phyloP scores from a whole-genome alignment of 345 rosid species.

The Rubroshorea leprosula region DNA sequence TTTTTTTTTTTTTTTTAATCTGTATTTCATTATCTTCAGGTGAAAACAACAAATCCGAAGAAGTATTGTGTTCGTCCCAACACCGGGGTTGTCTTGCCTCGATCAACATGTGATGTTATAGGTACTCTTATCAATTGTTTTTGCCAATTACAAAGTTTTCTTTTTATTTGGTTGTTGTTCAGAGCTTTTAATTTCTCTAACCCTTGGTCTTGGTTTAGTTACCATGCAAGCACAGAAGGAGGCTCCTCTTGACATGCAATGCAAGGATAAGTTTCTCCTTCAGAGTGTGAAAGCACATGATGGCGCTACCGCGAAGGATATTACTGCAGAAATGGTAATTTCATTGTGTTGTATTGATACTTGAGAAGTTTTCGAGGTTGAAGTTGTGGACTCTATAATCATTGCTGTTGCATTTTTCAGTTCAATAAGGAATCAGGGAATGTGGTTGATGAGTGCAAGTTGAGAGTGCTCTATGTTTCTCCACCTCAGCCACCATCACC shows the following conservation, averaged over 20 bases:
- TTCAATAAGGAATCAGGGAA: conserved; percentile 74
- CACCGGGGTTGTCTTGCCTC: conserved; percentile 66
- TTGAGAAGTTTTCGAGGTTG: not conserved
- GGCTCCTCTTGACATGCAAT: conserved; percentile 68
- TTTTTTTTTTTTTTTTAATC: not conserved
- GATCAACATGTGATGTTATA: conserved; percentile 55
- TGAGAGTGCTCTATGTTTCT: conserved; percentile 62
- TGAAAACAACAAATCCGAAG: conserved; percentile 79
- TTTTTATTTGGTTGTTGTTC: conserved; percentile 1
- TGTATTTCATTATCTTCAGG: conserved; percentile 36
- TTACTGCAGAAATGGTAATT: conserved; percentile 65
- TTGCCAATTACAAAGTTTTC: not conserved
- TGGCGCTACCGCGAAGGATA: conserved; percentile 48
- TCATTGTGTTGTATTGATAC: not conserved
- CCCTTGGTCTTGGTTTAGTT: conserved; percentile 31
- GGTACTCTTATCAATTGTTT: conserved; percentile 29
- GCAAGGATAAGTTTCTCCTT: conserved; percentile 79
- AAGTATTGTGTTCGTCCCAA: conserved; percentile 83
- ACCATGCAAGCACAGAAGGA: conserved; percentile 88
- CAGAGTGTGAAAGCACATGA: conserved; percentile 60
- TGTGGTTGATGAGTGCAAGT: conserved; percentile 66
- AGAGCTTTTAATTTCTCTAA: not conserved
- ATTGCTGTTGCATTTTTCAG: conserved; percentile 25
- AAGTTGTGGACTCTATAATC: conserved; percentile 10
- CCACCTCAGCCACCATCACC: conserved; percentile 81